phyloP scores from a whole-genome alignment of 768 basidiomycete genomes.

The Tricholoma flavovirens region DNA sequence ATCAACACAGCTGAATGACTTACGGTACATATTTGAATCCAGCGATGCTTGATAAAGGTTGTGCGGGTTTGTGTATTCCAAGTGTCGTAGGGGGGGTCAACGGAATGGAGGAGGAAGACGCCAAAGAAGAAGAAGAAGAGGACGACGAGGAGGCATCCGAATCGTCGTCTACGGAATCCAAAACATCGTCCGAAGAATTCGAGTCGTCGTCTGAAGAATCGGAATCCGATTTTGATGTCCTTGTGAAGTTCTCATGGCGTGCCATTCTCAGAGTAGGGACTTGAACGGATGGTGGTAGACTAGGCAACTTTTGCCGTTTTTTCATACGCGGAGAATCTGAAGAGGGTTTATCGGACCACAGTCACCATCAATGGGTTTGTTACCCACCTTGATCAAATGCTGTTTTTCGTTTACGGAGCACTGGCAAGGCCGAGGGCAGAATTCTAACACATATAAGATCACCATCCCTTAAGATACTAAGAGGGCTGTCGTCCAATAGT shows the following conservation, averaged over 20 bases:
- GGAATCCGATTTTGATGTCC: slow-evolving; percentile 20
- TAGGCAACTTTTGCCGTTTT: slow-evolving; percentile 23
- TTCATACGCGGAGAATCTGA: slow-evolving; percentile 7
- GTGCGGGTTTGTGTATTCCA: background rate
- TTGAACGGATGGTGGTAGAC: background rate
- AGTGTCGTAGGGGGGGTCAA: slow-evolving; percentile 2
- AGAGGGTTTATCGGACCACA: background rate
- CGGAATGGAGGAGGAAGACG: slow-evolving; percentile 17
- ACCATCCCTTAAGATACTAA: slow-evolving; percentile 41
- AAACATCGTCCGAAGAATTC: slow-evolving; percentile 10
- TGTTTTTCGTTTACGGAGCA: slow-evolving; percentile 3
- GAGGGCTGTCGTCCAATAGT: slow-evolving; percentile 34
- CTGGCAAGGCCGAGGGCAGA: background rate
- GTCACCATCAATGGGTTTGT: background rate
- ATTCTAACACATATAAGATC: slow-evolving; percentile 37
- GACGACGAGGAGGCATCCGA: slow-evolving; percentile 15
- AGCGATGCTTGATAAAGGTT: background rate
- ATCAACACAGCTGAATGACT: background rate
- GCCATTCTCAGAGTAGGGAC: background rate
- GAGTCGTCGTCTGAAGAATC: slow-evolving; percentile 16
- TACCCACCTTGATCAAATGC: background rate
- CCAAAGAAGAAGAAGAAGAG: slow-evolving; percentile 20
- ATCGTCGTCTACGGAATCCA: slow-evolving; percentile 15
- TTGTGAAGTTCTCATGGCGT: slow-evolving; percentile 1
- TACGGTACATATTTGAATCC: background rate